A percentile compares a stretch with the other conserved stretches of the same genome.
Evolutionary conservation across 164 flowering plant species (phyloP).

Genomic region (Annona cherimola): DNA sequence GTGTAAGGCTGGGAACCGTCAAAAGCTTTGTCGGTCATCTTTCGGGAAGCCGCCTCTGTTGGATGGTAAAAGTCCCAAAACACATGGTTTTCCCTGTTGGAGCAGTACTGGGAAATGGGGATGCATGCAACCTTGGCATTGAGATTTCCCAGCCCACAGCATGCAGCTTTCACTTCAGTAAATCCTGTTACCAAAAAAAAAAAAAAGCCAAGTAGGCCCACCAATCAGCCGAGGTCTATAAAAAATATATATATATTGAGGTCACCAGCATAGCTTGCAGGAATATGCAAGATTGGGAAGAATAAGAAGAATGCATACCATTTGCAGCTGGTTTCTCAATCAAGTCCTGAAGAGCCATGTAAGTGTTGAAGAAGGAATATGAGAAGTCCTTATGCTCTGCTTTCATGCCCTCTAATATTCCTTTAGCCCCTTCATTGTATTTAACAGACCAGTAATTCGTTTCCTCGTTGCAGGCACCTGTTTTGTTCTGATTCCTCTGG

Average conservation of each 20-base stretch:
- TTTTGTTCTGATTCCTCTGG: slow-evolving; percentile 36
- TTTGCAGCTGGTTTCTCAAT: slow-evolving; percentile 42
- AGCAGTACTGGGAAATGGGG: slow-evolving; percentile 50
- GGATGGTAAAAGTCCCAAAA: slow-evolving; percentile 92
- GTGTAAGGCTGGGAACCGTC: slow-evolving; percentile 35
- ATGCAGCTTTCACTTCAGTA: slow-evolving; percentile 62
- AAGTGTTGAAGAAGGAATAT: slow-evolving; percentile 55
- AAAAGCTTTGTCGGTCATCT: slow-evolving; percentile 31
- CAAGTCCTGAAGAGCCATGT: slow-evolving; percentile 31
- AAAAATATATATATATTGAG: background rate
- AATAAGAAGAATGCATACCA: slow-evolving; percentile 33
- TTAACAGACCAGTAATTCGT: slow-evolving; percentile 35
- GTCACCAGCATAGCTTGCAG: background rate
- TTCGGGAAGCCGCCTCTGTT: slow-evolving; percentile 44
- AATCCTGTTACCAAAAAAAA: slow-evolving; percentile 41
- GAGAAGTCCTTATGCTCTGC: slow-evolving; percentile 37
- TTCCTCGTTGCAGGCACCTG: slow-evolving; percentile 47
- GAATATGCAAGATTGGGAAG: background rate
- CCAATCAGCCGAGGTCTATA: too few species aligned
- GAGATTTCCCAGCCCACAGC: slow-evolving; percentile 70
- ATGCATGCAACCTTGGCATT: slow-evolving; percentile 52
- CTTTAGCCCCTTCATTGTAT: slow-evolving; percentile 39
- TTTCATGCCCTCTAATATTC: slow-evolving; percentile 35
- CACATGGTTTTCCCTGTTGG: slow-evolving; percentile 50
- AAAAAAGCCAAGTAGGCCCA: background rate